Base-by-base conservation (phyloP, 257 asterid species). In the Jacaranda copaia region DNA sequence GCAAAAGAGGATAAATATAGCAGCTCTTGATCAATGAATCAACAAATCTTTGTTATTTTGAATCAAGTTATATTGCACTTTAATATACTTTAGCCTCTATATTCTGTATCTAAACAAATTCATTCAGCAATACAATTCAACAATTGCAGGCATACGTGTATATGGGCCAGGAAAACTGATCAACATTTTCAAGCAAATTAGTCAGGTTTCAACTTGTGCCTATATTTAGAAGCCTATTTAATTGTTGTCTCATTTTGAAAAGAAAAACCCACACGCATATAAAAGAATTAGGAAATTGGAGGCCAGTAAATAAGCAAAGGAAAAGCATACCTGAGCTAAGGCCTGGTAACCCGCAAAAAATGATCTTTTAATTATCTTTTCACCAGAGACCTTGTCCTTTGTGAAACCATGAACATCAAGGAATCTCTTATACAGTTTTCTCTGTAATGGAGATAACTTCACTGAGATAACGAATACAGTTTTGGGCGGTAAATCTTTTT, bases 341-440 rank as follows among this genome's bases (percentile, higher is more conserved):
- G 98, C 96, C 88, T 93, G 99, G 84, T 95, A 93, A 72, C 99
- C 98, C 0, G 96, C 98, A 66, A 93, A 93, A 79, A 95, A 95
- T 7, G 92, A 93, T 78, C 96, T 83, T 75, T 89, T 93, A 75
- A 86, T 88, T 64, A 89, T 87, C 84, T 84, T 93, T 80, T 95
- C 98, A 70, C 96, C 93, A 51, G 96, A 85, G 66, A 85, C 88
- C 86, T 81, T 92, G 77, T 89, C 97, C 82, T 89, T 89, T 5
- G 97, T 86, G 91, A 95, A 95, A 60, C 99, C 97, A 84, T 95
- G 99, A 70, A 91, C 94, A 74, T 93, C 98, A 77, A 95, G 97
- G 84, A 95, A 95, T 72, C 92, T 86, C 87, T 88, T 87, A 75
- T 95, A 95, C 72, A 95, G 84, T 77, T 91, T 89, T 74, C 97